phyloP scores from a whole-genome alignment of 2,329 filamentous ascomycete species.

The Piedraia hortae region DNA sequence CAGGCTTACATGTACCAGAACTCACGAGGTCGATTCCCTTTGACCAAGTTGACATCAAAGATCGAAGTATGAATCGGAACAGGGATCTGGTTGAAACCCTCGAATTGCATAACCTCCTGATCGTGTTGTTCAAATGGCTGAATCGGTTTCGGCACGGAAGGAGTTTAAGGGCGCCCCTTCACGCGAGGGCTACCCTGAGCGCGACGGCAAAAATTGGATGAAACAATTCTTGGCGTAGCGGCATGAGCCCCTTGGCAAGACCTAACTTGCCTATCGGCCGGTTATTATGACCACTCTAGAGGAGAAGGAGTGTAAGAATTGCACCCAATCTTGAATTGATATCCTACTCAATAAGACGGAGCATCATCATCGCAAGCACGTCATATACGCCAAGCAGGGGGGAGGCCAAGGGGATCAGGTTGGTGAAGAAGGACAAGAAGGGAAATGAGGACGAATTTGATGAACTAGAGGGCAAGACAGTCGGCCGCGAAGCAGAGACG shows the following conservation, averaged over 20 bases:
- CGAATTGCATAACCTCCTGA: slow-evolving; percentile 81
- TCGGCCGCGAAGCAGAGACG: too few species aligned
- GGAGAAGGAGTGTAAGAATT: slow-evolving; percentile 89
- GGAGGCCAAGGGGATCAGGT: too few species aligned
- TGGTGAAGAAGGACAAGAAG: too few species aligned
- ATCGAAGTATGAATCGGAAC: slow-evolving; percentile 99
- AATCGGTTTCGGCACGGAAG: slow-evolving; percentile 74
- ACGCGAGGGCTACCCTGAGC: slow-evolving; percentile 83
- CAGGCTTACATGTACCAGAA: too few species aligned
- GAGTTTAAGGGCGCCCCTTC: slow-evolving; percentile 80
- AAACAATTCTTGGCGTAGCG: slow-evolving; percentile 97
- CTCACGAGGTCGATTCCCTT: too few species aligned
- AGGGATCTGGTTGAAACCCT: slow-evolving; percentile 88
- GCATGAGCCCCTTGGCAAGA: slow-evolving; percentile 66
- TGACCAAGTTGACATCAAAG: slow-evolving; percentile 72
- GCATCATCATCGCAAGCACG: too few species aligned
- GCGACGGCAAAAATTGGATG: slow-evolving; percentile 95
- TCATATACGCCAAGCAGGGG: too few species aligned
- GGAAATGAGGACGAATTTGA: too few species aligned
- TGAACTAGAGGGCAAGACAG: too few species aligned
- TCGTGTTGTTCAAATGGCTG: slow-evolving; percentile 84
- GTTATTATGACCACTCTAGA: slow-evolving; percentile 69
- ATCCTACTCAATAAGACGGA: too few species aligned
- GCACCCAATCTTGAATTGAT: too few species aligned
- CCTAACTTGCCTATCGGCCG: slow-evolving; percentile 61